A percentile compares a stretch with the other conserved stretches of the same genome.
These are phyloP conservation scores for Nicotiana attenuata DNA, from an alignment of 257 asterid genomes.

Conservation along the genomic window DNA sequence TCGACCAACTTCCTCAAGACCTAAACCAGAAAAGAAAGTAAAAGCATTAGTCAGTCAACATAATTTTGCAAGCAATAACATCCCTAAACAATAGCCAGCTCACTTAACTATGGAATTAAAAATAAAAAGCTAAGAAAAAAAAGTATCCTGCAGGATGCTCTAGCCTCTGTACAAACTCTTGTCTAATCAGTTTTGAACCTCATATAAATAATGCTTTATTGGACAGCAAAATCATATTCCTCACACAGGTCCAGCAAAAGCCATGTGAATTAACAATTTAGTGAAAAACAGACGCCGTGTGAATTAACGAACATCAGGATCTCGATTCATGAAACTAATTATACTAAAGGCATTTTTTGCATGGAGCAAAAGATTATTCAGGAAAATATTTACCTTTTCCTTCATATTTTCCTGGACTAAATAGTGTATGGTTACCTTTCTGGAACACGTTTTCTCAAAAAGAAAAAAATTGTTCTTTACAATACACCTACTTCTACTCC, in stretches of 20 bases:
- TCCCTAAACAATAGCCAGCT: not conserved
- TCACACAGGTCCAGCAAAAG: not conserved
- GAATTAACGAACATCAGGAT: not conserved
- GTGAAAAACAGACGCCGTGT: not conserved
- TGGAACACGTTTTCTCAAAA: not conserved
- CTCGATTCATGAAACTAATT: not conserved
- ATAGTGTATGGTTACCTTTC: not conserved
- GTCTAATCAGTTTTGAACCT: not conserved
- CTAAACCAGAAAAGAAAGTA: constrained; percentile 27
- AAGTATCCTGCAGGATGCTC: not conserved
- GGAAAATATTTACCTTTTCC: not conserved
- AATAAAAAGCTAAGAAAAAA: not conserved
- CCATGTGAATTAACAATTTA: not conserved
- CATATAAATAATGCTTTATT: not conserved
- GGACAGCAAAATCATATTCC: not conserved
- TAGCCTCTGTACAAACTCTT: not conserved
- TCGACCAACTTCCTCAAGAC: constrained; percentile 94
- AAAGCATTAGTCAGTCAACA: not conserved
- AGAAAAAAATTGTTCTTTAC: not conserved
- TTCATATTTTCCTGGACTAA: not conserved
- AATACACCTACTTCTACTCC: not conserved
- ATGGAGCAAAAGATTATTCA: not conserved
- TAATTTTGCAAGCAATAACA: not conserved
- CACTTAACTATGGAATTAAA: not conserved
- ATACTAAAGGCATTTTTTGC: too few relatives aligned